A percentile compares a stretch with the other conserved stretches of the same genome.
Conservation (phyloP, 1,139 yeast genomes). For the Debaryomyces psychrophilus region DNA sequence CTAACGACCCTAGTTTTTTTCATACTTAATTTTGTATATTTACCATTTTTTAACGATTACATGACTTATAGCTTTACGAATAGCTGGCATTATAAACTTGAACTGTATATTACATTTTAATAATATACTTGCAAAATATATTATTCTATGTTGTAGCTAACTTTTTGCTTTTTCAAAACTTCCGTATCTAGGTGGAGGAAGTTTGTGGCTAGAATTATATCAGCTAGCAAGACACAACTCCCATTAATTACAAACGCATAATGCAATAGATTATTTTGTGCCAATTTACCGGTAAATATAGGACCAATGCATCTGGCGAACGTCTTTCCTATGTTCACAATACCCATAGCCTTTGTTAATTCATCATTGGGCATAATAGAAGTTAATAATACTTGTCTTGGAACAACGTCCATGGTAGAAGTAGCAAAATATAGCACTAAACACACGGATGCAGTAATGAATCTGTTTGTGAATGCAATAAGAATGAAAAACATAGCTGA, state of each 20-base stretch:
- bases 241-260: conserved; percentile 70
- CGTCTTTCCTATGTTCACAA: conserved; percentile 84
- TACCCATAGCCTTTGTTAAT: conserved; percentile 77
- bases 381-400: conserved; percentile 78
- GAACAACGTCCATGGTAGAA: conserved; percentile 87
- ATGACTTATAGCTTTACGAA: conserved; percentile 6
- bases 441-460: conserved; percentile 50
- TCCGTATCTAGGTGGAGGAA: conserved; percentile 45
- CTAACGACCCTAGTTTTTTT: conserved; percentile 12
- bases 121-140: neutral
- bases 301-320: conserved; percentile 86
- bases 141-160: conserved; percentile 4
- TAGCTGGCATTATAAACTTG: conserved; percentile 1
- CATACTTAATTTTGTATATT: neutral
- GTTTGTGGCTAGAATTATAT: conserved; percentile 41
- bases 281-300: conserved; percentile 71
- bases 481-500: conserved; percentile 62
- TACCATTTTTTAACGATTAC: conserved; percentile 7
- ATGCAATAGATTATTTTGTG: conserved; percentile 53
- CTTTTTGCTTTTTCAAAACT: conserved; percentile 21
- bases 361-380: conserved; percentile 65
- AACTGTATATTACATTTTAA: neutral
- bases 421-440: conserved; percentile 56
- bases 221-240: conserved; percentile 50
- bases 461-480: conserved; percentile 30